Percentiles rank a stretch among this genome's conserved stretches.
Evolutionary conservation across 257 asterid genomes (phyloP).

Genomic region (Paraleonurus japonicus): DNA sequence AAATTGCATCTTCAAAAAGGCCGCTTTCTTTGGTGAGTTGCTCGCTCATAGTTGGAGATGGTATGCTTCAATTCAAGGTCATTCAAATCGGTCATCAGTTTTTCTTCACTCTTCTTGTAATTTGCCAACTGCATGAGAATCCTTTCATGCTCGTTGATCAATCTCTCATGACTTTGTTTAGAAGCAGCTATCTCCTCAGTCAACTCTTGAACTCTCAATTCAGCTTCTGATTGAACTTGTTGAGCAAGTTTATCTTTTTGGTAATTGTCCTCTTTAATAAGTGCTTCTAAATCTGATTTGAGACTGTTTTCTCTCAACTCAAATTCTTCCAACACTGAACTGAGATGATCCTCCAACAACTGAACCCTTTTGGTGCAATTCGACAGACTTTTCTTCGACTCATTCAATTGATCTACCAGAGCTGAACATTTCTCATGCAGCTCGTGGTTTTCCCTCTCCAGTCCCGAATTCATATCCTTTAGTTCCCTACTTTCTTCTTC

Average conservation of each 20-base stretch:
- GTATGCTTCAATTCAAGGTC: slow-evolving; percentile 78
- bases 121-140: slow-evolving; percentile 41
- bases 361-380: slow-evolving; percentile 43
- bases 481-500: slow-evolving; percentile 32
- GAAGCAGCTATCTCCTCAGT: slow-evolving; percentile 43
- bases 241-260: slow-evolving; percentile 42
- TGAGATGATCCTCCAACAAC: slow-evolving; percentile 50
- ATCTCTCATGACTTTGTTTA: slow-evolving; percentile 30
- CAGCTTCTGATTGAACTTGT: slow-evolving; percentile 38
- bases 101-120: slow-evolving; percentile 60
- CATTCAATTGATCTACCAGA: slow-evolving; percentile 43
- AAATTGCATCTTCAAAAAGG: slow-evolving; percentile 48
- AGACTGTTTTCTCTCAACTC: slow-evolving; percentile 43
- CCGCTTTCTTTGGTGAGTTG: slow-evolving; percentile 55
- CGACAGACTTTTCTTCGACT: slow-evolving; percentile 40
- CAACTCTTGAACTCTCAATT: slow-evolving; percentile 37
- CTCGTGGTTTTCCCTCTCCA: slow-evolving; percentile 44
- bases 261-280: slow-evolving; percentile 40
- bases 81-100: slow-evolving; percentile 52
- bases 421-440: slow-evolving; percentile 36
- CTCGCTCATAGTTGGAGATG: slow-evolving; percentile 62
- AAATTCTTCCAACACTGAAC: slow-evolving; percentile 41
- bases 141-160: slow-evolving; percentile 53
- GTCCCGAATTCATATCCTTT: slow-evolving; percentile 38
- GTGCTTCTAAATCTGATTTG: slow-evolving; percentile 46